These are phyloP conservation scores for Ricinus communis DNA, from an alignment of 345 rosid species.

Conservation along the genomic window DNA sequence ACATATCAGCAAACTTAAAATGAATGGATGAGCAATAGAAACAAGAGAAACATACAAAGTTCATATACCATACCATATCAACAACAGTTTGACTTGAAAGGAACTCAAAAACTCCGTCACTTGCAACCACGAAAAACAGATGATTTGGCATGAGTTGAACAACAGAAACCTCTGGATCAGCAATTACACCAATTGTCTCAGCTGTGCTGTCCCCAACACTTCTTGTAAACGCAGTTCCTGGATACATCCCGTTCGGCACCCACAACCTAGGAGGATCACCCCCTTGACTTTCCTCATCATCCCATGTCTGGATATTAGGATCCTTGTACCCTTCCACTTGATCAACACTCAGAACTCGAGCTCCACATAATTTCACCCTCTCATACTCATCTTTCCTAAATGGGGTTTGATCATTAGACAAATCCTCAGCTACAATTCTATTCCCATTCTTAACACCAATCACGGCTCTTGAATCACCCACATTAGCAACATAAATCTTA, in stretches of 20 bases:
- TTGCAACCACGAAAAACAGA: slow-evolving; percentile 84
- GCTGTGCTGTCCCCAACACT: slow-evolving; percentile 89
- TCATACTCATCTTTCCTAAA: slow-evolving; percentile 91
- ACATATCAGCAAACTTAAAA: slow-evolving; percentile 6
- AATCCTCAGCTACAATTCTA: slow-evolving; percentile 62
- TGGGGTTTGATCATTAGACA: slow-evolving; percentile 94
- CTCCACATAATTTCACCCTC: slow-evolving; percentile 88
- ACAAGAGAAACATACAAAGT: neutral
- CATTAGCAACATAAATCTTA: slow-evolving; percentile 83
- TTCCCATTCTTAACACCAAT: slow-evolving; percentile 67
- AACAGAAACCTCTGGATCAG: slow-evolving; percentile 75
- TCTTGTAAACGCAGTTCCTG: slow-evolving; percentile 94
- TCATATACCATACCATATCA: slow-evolving; percentile 57
- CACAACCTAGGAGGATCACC: slow-evolving; percentile 96
- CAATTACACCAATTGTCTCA: slow-evolving; percentile 79
- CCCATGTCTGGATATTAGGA: slow-evolving; percentile 81
- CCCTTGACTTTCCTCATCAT: slow-evolving; percentile 84
- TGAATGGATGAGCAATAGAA: neutral
- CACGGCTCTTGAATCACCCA: slow-evolving; percentile 97
- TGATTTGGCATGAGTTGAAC: slow-evolving; percentile 65
- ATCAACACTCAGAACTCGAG: slow-evolving; percentile 86
- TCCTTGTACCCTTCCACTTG: slow-evolving; percentile 95
- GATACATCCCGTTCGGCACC: slow-evolving; percentile 88
- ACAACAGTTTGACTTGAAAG: slow-evolving; percentile 88
- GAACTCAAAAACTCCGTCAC: slow-evolving; percentile 97